Evolutionary conservation across 805 yeast genomes (phyloP).

Genomic region (Cyberlindnera subsufficiens): DNA sequence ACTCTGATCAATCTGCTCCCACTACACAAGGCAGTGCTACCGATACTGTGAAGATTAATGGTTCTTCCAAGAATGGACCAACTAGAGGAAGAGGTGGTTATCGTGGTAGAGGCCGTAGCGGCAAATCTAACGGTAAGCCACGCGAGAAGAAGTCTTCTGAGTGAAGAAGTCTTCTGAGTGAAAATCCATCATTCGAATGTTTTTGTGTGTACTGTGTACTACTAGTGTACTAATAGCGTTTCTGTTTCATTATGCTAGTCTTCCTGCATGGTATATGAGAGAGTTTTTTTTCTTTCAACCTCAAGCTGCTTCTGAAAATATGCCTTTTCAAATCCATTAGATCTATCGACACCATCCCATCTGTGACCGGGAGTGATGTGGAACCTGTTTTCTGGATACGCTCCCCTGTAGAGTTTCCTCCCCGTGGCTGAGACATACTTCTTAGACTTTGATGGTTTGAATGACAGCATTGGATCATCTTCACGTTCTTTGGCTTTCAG

Average conservation of each 20-base stretch:
- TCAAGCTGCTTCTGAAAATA: slow-evolving; percentile 44
- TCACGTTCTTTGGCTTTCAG: slow-evolving; percentile 29
- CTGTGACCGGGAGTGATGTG: slow-evolving; percentile 69
- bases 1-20: neutral
- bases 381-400: slow-evolving; percentile 66
- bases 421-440: slow-evolving; percentile 35
- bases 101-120: slow-evolving; percentile 7
- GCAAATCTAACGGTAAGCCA: slow-evolving; percentile 4
- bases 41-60: neutral
- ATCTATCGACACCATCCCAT: slow-evolving; percentile 92
- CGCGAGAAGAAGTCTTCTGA: neutral
- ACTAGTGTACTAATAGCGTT: neutral
- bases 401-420: slow-evolving; percentile 48
- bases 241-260: slow-evolving; percentile 19
- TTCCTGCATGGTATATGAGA: slow-evolving; percentile 32
- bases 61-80: neutral
- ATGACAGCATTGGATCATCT: slow-evolving; percentile 62
- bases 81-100: slow-evolving; percentile 20
- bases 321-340: slow-evolving; percentile 77
- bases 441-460: slow-evolving; percentile 26
- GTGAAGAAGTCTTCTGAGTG: neutral
- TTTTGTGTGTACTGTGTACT: neutral
- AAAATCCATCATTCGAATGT: neutral
- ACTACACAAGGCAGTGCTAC: neutral
- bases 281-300: slow-evolving; percentile 25